Evolutionary conservation across 1,284 basidiomycete species (phyloP).

Genomic region (Xerocomus subilludens): DNA sequence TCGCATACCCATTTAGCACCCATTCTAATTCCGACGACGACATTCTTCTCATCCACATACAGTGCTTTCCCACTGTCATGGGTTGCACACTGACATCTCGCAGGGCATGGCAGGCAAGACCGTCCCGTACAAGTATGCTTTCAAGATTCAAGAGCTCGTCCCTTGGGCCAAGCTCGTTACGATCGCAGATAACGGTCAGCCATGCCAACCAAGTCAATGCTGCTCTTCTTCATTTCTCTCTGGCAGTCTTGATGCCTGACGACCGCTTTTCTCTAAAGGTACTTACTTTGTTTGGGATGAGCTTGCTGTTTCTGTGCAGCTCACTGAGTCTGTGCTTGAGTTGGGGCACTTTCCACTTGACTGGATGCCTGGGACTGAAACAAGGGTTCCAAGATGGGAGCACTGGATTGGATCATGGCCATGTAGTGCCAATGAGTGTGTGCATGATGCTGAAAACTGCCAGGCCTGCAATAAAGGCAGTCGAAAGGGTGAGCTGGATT

Average conservation of each 20-base stretch:
- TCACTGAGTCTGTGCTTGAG: too few species aligned
- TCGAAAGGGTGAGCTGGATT: too few species aligned
- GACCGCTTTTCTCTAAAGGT: too few species aligned
- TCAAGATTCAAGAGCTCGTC: conserved; percentile 64
- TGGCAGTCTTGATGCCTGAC: neutral
- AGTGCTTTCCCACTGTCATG: conserved; percentile 39
- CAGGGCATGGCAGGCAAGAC: conserved; percentile 76
- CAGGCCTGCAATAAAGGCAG: too few species aligned
- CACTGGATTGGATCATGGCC: too few species aligned
- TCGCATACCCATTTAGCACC: conserved; percentile 62
- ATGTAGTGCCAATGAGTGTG: too few species aligned
- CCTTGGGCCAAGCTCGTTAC: conserved; percentile 67
- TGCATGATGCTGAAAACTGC: too few species aligned
- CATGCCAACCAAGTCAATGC: conserved; percentile 61
- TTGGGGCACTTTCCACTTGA: too few species aligned
- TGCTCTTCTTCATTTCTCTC: conserved; percentile 57
- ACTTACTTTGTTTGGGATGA: too few species aligned
- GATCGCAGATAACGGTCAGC: conserved; percentile 68
- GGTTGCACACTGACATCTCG: neutral
- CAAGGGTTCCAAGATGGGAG: too few species aligned
- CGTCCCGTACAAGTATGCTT: conserved; percentile 71
- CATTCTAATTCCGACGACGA: conserved; percentile 61
- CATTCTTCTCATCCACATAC: conserved; percentile 73
- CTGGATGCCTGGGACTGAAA: too few species aligned
- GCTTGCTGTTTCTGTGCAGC: too few species aligned